Percentiles rank a stretch among this genome's conserved stretches.
Conservation (phyloP, 1,284 basidiomycete species). For the Pterulicium gracile region DNA sequence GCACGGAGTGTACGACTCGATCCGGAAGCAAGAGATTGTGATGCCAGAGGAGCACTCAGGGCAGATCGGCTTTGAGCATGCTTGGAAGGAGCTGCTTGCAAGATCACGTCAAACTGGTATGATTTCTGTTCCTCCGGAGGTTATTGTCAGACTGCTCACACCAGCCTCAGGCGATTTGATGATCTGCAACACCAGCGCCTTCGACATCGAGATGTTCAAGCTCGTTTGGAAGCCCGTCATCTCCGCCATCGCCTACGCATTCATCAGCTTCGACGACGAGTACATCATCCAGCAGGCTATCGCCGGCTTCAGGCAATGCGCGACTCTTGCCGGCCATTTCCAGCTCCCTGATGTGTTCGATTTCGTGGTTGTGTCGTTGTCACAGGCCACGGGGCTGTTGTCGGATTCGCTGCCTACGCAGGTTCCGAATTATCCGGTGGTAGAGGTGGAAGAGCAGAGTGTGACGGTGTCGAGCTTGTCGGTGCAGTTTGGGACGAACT, state of each 20-base stretch:
- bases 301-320: slow-evolving; percentile 92
- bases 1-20: slow-evolving; percentile 89
- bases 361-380: slow-evolving; percentile 87
- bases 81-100: slow-evolving; percentile 92
- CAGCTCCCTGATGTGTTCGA: slow-evolving; percentile 93
- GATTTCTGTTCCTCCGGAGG: slow-evolving; percentile 7
- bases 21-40: slow-evolving; percentile 90
- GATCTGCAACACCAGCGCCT: slow-evolving; percentile 67
- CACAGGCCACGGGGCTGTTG: slow-evolving; percentile 77
- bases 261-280: slow-evolving; percentile 94
- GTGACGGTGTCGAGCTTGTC: slow-evolving; percentile 89
- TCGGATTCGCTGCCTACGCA: slow-evolving; percentile 64
- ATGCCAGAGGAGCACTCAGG: slow-evolving; percentile 98
- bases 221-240: slow-evolving; percentile 87
- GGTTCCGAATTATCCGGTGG: slow-evolving; percentile 77
- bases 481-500: slow-evolving; percentile 89
- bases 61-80: slow-evolving; percentile 95
- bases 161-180: slow-evolving; percentile 60
- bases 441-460: slow-evolving; percentile 88
- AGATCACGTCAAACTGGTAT: slow-evolving; percentile 74
- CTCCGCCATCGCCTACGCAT: slow-evolving; percentile 85
- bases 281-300: slow-evolving; percentile 93
- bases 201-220: slow-evolving; percentile 92
- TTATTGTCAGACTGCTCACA: slow-evolving; percentile 8
- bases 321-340: slow-evolving; percentile 85